Conservation (phyloP, 1,284 basidiomycete genomes). For the Cutaneotrichosporon sp. region DNA sequence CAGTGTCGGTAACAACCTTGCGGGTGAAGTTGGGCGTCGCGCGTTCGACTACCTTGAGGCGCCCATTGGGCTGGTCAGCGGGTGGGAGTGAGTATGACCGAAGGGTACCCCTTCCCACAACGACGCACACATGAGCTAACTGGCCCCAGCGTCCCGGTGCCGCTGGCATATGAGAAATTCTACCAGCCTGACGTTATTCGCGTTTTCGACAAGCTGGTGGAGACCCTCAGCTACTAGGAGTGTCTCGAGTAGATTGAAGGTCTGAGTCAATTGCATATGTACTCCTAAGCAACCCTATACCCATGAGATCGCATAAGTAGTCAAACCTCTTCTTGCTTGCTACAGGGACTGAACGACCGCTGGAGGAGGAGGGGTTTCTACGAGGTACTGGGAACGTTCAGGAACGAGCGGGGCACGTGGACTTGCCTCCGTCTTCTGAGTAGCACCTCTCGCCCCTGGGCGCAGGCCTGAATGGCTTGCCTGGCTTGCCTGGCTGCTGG, state of each 20-base stretch:
- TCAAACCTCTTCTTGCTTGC: no score
- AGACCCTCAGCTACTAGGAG: conserved; percentile 69
- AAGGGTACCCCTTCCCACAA: no score
- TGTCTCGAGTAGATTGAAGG: not conserved
- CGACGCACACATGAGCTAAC: no score
- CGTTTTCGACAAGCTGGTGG: conserved; percentile 73
- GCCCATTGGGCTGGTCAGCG: conserved; percentile 76
- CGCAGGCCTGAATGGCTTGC: no score
- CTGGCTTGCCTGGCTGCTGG: no score
- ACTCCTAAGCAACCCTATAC: not conserved
- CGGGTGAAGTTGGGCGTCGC: conserved; percentile 75
- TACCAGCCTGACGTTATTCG: conserved; percentile 80
- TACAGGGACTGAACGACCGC: no score
- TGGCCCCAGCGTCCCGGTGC: conserved; percentile 64
- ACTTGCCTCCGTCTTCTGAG: no score
- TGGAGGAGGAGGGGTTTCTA: no score
- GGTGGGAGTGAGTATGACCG: conserved; percentile 76
- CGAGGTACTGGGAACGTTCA: no score
- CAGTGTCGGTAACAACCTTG: conserved; percentile 80
- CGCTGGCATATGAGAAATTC: conserved; percentile 82
- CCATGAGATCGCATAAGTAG: not conserved
- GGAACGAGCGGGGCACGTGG: no score
- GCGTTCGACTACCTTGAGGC: conserved; percentile 83
- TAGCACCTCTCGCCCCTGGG: no score
- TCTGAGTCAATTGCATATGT: not conserved